phyloP scores from a whole-genome alignment of 2,329 filamentous ascomycete species.

The Aureobasidium pullulans region DNA sequence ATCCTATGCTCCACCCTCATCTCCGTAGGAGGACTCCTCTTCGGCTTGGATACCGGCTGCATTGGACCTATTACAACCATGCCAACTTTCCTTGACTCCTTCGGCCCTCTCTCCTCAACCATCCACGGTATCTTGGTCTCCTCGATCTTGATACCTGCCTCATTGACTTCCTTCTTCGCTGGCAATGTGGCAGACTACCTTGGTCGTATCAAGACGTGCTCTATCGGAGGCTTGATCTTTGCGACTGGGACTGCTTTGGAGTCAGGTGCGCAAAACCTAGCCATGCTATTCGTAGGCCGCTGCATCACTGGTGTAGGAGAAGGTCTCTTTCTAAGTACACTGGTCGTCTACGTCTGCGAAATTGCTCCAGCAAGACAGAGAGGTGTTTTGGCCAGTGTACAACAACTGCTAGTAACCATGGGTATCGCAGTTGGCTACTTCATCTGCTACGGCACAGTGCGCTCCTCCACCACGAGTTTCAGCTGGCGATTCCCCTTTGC shows the following conservation, averaged over 20 bases:
- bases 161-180: conserved; percentile 50
- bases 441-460: conserved; percentile 49
- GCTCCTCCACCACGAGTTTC: conserved; percentile 38
- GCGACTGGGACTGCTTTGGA: conserved; percentile 32
- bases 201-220: conserved; percentile 24
- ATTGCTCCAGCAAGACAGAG: conserved; percentile 47
- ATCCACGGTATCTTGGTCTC: conserved; percentile 50
- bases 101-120: conserved; percentile 42
- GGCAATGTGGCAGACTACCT: conserved; percentile 25
- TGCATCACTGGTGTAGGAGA: conserved; percentile 48
- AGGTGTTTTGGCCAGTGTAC: conserved; percentile 17
- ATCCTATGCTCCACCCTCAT: neutral
- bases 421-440: conserved; percentile 53
- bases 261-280: conserved; percentile 36
- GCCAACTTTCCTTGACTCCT: conserved; percentile 41
- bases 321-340: conserved; percentile 37
- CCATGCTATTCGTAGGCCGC: conserved; percentile 46
- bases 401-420: conserved; percentile 29
- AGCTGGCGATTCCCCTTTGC: conserved; percentile 54
- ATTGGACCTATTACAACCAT: conserved; percentile 52
- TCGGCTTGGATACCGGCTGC: conserved; percentile 37
- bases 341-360: conserved; percentile 47
- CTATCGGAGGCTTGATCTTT: conserved; percentile 44
- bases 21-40: conserved; percentile 3
- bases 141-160: conserved; percentile 49